phyloP scores from a whole-genome alignment of 2,329 filamentous ascomycete species.

The Sphaerulina vaccinii region DNA sequence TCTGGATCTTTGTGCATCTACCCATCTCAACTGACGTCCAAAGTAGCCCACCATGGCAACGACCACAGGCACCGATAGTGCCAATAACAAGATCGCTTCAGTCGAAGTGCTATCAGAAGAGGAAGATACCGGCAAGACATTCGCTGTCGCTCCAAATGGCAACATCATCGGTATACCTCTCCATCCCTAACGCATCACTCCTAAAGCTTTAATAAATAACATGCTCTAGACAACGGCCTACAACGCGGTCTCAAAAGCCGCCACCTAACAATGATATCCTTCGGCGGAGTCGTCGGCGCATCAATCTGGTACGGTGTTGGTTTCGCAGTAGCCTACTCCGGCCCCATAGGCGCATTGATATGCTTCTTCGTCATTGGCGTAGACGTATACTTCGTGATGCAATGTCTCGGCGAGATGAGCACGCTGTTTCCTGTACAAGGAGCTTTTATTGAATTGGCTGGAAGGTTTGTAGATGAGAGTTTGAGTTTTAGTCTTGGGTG shows the following conservation, averaged over 20 bases:
- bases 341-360: conserved; percentile 18
- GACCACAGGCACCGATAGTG: background rate
- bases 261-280: conserved; percentile 20
- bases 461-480: conserved; percentile 19
- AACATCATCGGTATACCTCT: conserved; percentile 4
- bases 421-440: conserved; percentile 19
- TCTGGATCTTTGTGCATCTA: no score
- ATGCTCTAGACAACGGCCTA: conserved; percentile 16
- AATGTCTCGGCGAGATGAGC: conserved; percentile 19
- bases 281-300: conserved; percentile 22
- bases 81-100: conserved; percentile 10
- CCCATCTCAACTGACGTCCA: background rate
- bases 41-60: background rate
- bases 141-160: conserved; percentile 10
- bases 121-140: conserved; percentile 5
- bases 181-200: background rate
- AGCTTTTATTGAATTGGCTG: conserved; percentile 20
- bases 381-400: conserved; percentile 23
- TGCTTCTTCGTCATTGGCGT: conserved; percentile 20
- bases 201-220: background rate
- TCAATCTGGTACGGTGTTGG: conserved; percentile 20
- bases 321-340: conserved; percentile 17
- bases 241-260: conserved; percentile 18
- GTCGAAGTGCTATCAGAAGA: background rate
- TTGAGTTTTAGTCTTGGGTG: conserved; percentile 19